Conservation (phyloP, 2,329 filamentous ascomycete genomes). For the Pseudogymnoascus sp. region DNA sequence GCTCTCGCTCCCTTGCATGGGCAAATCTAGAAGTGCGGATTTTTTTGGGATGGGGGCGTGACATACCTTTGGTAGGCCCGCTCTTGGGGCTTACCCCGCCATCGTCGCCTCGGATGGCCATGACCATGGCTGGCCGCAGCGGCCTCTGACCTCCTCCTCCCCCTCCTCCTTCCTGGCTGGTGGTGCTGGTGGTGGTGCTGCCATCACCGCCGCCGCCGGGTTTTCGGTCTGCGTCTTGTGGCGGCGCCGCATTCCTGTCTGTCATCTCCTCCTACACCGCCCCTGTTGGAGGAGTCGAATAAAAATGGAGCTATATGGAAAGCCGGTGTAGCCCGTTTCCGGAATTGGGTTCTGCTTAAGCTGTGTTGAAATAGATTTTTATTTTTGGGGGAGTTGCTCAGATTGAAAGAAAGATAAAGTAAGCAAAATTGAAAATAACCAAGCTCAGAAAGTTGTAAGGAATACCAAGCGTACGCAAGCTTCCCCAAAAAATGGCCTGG, state of each 20-base stretch:
- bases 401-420: background rate
- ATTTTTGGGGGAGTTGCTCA: background rate
- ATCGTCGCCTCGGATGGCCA: conserved; percentile 2
- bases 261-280: background rate
- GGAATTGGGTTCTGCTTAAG: too few relatives aligned
- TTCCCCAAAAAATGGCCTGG: background rate
- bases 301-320: background rate
- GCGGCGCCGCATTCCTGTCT: background rate
- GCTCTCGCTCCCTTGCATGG: background rate
- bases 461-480: background rate
- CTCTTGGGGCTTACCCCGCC: conserved; percentile 1
- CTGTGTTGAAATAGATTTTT: background rate
- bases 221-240: background rate
- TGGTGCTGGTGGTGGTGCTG: background rate
- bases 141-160: background rate
- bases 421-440: background rate
- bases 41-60: background rate
- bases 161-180: background rate
- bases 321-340: background rate
- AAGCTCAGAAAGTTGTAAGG: background rate
- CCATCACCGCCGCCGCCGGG: background rate
- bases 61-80: conserved; percentile 4
- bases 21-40: background rate
- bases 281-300: background rate
- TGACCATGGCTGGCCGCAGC: background rate